Base-by-base conservation (phyloP, 139 green algal genomes). In the Pleodorina starrii region DNA sequence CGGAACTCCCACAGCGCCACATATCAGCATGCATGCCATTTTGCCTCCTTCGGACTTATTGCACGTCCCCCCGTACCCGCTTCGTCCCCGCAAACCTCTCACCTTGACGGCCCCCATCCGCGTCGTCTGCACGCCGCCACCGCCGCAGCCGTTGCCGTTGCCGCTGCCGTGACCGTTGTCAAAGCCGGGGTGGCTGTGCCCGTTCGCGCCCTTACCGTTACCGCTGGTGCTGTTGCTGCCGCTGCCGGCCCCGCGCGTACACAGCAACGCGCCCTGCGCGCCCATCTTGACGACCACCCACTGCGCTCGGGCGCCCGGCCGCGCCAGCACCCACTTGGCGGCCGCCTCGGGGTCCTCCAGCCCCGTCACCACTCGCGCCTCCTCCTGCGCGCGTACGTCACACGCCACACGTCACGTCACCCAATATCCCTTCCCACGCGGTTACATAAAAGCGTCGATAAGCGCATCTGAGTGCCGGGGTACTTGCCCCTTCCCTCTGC, bases 201-300 rank as follows among this genome's bases (percentile, higher is more conserved):
- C 77, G n/a, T 54, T 72, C 54, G 14, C 51, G 1, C 36, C 54
- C 25, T 54, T 85, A 4, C 77, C 77, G 38, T 42, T 85, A 6
- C 77, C 69, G 36, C 85, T 91, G 36, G 82, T 89, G 38, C 73
- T 77, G 29, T 14, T 25, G 40, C 63, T 59, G 60, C 42, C 5
- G 25, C 40, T 35, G 17, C 42, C 57, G 35, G 25, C 54, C 7
- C 43, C 16, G 29, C 88, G 90, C 23, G 46, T 43, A 29, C 60
- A 77, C 86, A 98, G 92, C 72, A 98, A 19, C 6, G 97, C 95
- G 6, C 97, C 97, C 38, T 91, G 48, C 0, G 69, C 85, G 0
- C 97, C 97, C 63, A 93, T 87, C 94, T 99, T 99, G 60, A 99
- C 92, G 17, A 98, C 91, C 48, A 91, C 94, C 96, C 97, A 97